phyloP scores from a whole-genome alignment of 2,329 filamentous ascomycete genomes.

The Botrytis byssoidea region DNA sequence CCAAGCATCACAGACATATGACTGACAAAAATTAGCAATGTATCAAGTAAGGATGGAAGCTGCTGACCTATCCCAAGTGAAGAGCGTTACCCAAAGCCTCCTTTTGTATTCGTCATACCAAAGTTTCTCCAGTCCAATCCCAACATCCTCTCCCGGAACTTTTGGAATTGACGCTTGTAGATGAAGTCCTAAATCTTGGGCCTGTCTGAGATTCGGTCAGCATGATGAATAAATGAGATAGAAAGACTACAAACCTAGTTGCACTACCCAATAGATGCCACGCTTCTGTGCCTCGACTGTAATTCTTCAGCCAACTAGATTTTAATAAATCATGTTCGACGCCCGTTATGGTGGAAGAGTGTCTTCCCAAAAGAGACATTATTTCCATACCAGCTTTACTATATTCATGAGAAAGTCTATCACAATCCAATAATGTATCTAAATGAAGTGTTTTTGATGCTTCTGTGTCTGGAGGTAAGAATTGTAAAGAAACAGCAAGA shows the following conservation, averaged over 20 bases:
- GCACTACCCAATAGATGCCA: conserved; percentile 23
- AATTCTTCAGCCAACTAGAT: conserved; percentile 25
- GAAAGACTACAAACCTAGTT: conserved; percentile 14
- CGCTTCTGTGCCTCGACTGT: conserved; percentile 24
- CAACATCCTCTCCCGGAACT: background rate
- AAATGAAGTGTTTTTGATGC: conserved; percentile 11
- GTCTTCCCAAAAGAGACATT: conserved; percentile 22
- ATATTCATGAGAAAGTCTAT: conserved; percentile 22
- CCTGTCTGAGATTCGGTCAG: conserved; percentile 18
- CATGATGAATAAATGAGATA: background rate
- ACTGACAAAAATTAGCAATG: conserved; percentile 2
- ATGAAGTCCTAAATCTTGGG: conserved; percentile 24
- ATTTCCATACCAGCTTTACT: conserved; percentile 23
- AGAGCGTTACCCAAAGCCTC: conserved; percentile 22
- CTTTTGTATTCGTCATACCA: conserved; percentile 25
- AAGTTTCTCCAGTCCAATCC: conserved; percentile 12
- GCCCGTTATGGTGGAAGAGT: conserved; percentile 18
- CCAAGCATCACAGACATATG: conserved; percentile 24
- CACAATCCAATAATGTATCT: background rate
- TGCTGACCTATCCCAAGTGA: conserved; percentile 23
- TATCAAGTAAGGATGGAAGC: background rate
- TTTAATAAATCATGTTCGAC: conserved; percentile 25
- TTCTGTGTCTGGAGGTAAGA: conserved; percentile 17
- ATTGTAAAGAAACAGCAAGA: conserved; percentile 24
- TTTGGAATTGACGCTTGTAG: conserved; percentile 10